phyloP scores from a whole-genome alignment of 805 yeast genomes.

The Maudiozyma bulderi region DNA sequence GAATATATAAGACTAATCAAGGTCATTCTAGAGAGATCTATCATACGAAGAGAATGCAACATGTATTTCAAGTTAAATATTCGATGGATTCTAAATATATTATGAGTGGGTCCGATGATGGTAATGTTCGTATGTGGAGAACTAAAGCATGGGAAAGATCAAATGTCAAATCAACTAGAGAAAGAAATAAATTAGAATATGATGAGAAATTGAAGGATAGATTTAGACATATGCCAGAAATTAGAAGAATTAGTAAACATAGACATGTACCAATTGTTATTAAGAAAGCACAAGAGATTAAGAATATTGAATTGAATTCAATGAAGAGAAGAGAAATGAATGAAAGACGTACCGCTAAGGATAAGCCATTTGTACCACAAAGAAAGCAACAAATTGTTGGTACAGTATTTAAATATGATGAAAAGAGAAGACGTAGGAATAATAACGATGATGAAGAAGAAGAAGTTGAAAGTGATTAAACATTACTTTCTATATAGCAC shows the following conservation, averaged over 20 bases:
- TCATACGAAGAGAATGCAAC: constrained; percentile 97
- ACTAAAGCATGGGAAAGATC: constrained; percentile 77
- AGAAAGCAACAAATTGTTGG: constrained; percentile 83
- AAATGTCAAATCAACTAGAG: constrained; percentile 67
- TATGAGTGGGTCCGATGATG: constrained; percentile 89
- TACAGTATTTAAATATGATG: constrained; percentile 53
- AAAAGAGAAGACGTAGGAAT: constrained; percentile 11
- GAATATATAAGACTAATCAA: constrained; percentile 63
- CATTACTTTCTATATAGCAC: neutral
- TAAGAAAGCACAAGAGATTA: constrained; percentile 84
- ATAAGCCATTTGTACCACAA: constrained; percentile 54
- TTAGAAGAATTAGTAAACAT: constrained; percentile 79
- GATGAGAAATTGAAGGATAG: constrained; percentile 87
- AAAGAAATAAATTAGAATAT: constrained; percentile 77
- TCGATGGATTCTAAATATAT: constrained; percentile 86
- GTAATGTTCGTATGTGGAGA: constrained; percentile 92
- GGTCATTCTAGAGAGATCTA: constrained; percentile 94
- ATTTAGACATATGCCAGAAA: constrained; percentile 93
- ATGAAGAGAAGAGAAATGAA: constrained; percentile 76
- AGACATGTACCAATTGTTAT: constrained; percentile 83
- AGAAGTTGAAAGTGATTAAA: constrained; percentile 5
- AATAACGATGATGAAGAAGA: constrained; percentile 5
- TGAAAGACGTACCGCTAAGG: constrained; percentile 66
- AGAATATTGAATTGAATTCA: constrained; percentile 60
- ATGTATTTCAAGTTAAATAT: constrained; percentile 72